phyloP scores from a whole-genome alignment of 352 stramenopile genomes.

The Globisporangium solare region DNA sequence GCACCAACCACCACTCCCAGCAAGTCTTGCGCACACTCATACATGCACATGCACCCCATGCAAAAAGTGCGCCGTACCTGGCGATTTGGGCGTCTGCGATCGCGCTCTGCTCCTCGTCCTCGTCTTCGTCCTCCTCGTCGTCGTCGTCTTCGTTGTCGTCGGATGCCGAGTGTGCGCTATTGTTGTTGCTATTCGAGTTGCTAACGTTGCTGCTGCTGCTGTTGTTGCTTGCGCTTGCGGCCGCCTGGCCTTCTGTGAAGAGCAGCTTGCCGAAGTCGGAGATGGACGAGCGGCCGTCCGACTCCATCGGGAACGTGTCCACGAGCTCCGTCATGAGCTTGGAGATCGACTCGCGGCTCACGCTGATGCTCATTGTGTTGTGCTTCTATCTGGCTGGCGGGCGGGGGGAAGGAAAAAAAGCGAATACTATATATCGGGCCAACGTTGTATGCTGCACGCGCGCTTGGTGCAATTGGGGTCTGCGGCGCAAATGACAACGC shows the following conservation, averaged over 20 bases:
- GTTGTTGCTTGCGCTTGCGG: slow-evolving; percentile 1
- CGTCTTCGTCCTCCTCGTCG: slow-evolving; percentile 7
- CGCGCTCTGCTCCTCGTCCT: slow-evolving; percentile 15
- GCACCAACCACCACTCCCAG: neutral
- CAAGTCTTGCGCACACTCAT: neutral
- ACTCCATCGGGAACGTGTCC: slow-evolving; percentile 77
- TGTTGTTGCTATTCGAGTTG: slow-evolving; percentile 4
- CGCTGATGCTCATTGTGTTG: slow-evolving; percentile 50
- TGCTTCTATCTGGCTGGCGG: slow-evolving; percentile 17
- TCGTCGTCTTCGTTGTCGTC: slow-evolving; percentile 15
- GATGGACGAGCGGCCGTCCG: slow-evolving; percentile 69
- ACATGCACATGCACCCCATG: neutral
- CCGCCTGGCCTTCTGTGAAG: slow-evolving; percentile 65
- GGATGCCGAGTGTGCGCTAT: slow-evolving; percentile 1
- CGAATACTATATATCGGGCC: neutral
- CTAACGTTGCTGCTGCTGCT: slow-evolving; percentile 2
- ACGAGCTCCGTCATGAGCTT: slow-evolving; percentile 85
- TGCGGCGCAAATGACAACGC: too few species aligned
- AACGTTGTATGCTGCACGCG: too few species aligned
- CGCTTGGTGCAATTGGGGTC: too few species aligned
- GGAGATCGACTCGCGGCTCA: slow-evolving; percentile 81
- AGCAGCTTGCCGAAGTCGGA: slow-evolving; percentile 86
- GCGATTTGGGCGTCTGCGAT: slow-evolving; percentile 17
- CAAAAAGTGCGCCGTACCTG: slow-evolving; percentile 5
- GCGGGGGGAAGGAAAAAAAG: too few species aligned